Evolutionary conservation across 2,329 filamentous ascomycete genomes (phyloP), one percentile per base, ranked within the genome.

Genomic region (Colletotrichum abscissum): DNA sequence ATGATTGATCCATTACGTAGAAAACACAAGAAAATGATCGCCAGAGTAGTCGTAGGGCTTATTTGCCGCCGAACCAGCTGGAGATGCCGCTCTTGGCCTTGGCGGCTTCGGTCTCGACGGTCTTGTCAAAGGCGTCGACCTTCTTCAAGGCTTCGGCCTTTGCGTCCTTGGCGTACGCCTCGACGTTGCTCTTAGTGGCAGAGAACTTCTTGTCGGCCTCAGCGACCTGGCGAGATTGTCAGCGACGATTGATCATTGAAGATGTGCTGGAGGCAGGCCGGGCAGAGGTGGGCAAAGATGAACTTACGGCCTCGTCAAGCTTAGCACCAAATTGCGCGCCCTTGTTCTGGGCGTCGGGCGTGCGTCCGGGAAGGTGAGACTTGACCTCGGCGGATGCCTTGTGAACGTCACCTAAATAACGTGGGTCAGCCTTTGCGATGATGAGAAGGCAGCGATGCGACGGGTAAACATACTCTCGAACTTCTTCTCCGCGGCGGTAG

Each of bases 81-180:
- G 93, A 94, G 78, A 97, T 83, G 76, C 93, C 93, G 78, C 91
- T 90, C 91, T 98, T 98, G 57, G 95, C 93, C 87, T 98, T 93
- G 64, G 91, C 84, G 4, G 95, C 91, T 76, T 92, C 91, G 76
- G 94, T 87, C 86, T 95, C 93, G 65, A 98, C 92, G 76, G 91
- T 95, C 79, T 91, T 90, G 85, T 98, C 95, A 78, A 95, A 92
- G 82, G 93, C 90, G 83, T 98, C 93, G 64, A 97, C 91, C 79
- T 95, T 93, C 81, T 92, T 90, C 78, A 92, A 83, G 38, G 92
- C 85, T 74, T 92, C 88, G 54, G 91, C 89, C 77, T 92, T 89
- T 72, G 89, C 86, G 24, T 92, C 89, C 80, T 92, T 90, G 60
- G 88, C 87, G 77, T 90, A 89, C 30, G 89, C 83, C 76, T 92